These are phyloP conservation scores for Calycina herbarum DNA, from an alignment of 2,329 filamentous ascomycete genomes.

Conservation along the genomic window DNA sequence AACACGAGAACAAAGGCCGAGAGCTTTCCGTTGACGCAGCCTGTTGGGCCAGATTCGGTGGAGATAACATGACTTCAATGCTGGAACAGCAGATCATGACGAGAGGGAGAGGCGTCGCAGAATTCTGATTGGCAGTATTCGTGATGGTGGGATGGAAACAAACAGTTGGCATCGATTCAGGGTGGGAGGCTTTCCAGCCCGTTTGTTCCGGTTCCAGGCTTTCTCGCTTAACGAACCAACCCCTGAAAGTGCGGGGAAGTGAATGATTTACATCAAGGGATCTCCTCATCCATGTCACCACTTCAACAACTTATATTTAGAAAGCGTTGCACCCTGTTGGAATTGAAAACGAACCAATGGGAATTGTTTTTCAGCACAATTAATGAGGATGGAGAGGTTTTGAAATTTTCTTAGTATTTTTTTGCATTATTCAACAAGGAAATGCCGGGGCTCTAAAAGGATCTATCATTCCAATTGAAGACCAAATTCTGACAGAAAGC, in stretches of 20 bases:
- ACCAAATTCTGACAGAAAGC: not conserved
- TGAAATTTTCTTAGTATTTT: not conserved
- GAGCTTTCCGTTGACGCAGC: not conserved
- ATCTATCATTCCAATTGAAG: not conserved
- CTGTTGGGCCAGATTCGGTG: not conserved
- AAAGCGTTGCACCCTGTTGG: not conserved
- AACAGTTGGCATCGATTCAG: not conserved
- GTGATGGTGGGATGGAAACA: not conserved
- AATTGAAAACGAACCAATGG: not conserved
- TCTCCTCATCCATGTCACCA: not conserved
- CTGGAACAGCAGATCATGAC: too few relatives aligned
- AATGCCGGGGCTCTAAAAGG: not conserved
- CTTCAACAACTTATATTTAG: not conserved
- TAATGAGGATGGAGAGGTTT: not conserved
- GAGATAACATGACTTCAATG: not conserved
- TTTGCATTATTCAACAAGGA: slow-evolving; percentile 2
- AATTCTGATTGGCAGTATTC: not conserved
- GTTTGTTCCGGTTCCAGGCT: not conserved
- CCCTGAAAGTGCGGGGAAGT: slow-evolving; percentile 1
- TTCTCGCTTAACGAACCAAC: not conserved
- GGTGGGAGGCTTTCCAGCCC: not conserved
- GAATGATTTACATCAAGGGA: not conserved
- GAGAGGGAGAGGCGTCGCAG: not conserved
- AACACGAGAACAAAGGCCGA: not conserved
- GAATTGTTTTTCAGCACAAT: not conserved